Conservation (phyloP, 179 eudicot species). For the Silene noctiflora region DNA sequence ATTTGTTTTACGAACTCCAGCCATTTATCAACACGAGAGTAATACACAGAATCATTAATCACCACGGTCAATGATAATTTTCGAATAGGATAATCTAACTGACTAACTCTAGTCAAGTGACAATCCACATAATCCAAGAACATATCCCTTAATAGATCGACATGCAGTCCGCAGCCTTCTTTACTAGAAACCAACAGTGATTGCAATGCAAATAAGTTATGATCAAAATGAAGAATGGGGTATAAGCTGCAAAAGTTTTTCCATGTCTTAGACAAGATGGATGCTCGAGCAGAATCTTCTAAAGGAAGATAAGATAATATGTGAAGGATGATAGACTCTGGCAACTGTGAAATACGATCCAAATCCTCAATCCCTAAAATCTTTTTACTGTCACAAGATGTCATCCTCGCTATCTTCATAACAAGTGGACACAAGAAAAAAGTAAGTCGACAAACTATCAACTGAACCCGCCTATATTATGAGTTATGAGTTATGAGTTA, state of each 20-base stretch:
- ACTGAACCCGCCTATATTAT: no score
- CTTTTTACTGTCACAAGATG: neutral
- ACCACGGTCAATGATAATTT: neutral
- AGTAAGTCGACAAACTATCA: no score
- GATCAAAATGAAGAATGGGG: conserved; percentile 9
- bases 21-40: conserved; percentile 1
- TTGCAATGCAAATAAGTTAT: neutral
- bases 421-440: no score
- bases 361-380: neutral
- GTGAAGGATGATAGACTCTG: neutral
- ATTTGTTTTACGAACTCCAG: neutral
- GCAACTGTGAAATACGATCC: conserved; percentile 18
- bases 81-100: neutral
- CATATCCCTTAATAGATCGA: neutral
- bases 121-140: conserved; percentile 7
- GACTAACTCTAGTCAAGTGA: neutral
- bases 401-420: neutral
- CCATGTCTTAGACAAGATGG: conserved; percentile 15
- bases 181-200: neutral
- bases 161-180: neutral
- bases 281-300: conserved; percentile 14
- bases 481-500: no score
- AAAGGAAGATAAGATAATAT: conserved; percentile 3
- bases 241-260: conserved; percentile 3
- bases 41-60: neutral